phyloP scores from a whole-genome alignment of 345 rosid species.

The Atalantia buxifolia region DNA sequence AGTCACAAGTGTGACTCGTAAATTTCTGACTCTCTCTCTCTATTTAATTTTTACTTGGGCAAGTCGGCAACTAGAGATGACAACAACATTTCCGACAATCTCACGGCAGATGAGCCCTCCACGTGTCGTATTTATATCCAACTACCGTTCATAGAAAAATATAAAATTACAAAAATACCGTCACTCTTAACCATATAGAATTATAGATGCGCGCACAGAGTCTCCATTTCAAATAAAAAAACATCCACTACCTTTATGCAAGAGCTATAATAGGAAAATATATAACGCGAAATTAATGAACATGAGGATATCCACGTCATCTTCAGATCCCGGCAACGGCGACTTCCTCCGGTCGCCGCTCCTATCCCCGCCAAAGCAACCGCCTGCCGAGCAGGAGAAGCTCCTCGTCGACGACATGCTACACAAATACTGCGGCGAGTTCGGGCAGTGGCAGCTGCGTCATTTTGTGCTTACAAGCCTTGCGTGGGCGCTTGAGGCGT shows the following conservation, averaged over 20 bases:
- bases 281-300: no score
- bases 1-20: no score
- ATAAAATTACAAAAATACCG: neutral
- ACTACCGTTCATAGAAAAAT: no score
- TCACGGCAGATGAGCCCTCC: neutral
- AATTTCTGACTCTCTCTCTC: no score
- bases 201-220: neutral
- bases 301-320: conserved; percentile 8
- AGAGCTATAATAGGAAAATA: neutral
- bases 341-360: conserved; percentile 29
- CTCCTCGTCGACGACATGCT: conserved; percentile 77
- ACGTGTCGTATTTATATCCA: neutral
- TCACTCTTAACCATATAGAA: neutral
- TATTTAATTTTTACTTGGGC: no score
- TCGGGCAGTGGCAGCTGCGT: conserved; percentile 80
- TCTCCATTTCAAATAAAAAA: neutral
- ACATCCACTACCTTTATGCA: neutral
- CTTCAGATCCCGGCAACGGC: conserved; percentile 12
- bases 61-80: neutral
- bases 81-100: neutral
- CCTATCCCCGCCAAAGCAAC: conserved; percentile 14
- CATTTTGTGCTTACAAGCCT: conserved; percentile 80
- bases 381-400: conserved; percentile 32
- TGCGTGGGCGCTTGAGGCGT: conserved; percentile 92
- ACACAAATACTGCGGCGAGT: conserved; percentile 75